These are phyloP conservation scores for Camellia sinensis DNA, from an alignment of 148 eudicot genomes.

Conservation along the genomic window DNA sequence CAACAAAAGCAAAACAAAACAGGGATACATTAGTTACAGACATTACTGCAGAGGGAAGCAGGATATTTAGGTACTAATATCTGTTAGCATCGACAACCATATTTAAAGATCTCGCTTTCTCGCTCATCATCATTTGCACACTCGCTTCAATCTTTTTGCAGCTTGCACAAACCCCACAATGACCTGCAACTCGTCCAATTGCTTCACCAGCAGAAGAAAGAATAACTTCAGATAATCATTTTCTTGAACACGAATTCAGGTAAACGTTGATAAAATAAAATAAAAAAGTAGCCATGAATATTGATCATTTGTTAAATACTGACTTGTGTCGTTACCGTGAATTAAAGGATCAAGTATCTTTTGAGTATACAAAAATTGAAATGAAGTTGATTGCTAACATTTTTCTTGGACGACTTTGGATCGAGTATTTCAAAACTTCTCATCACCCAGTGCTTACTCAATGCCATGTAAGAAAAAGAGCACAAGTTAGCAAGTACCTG, in stretches of 20 bases:
- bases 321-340: neutral
- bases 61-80: conserved; percentile 8
- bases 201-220: conserved; percentile 30
- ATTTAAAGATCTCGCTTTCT: neutral
- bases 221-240: neutral
- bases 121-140: conserved; percentile 41
- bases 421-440: neutral
- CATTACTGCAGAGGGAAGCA: conserved; percentile 13
- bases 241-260: neutral
- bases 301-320: neutral
- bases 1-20: conserved; percentile 17
- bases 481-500: conserved; percentile 39
- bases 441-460: neutral
- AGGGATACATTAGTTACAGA: conserved; percentile 20
- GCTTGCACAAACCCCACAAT: conserved; percentile 60
- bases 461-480: neutral
- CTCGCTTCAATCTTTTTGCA: conserved; percentile 64
- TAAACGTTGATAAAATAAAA: neutral
- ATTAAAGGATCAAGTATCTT: no score
- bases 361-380: neutral
- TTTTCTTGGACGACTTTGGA: neutral
- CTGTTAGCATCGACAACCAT: conserved; percentile 32
- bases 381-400: neutral
- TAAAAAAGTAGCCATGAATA: neutral
- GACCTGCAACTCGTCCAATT: conserved; percentile 73